Base-by-base conservation (phyloP, 78 protist species). In the slime mould (Dictyostelium discoideum) region DNA sequence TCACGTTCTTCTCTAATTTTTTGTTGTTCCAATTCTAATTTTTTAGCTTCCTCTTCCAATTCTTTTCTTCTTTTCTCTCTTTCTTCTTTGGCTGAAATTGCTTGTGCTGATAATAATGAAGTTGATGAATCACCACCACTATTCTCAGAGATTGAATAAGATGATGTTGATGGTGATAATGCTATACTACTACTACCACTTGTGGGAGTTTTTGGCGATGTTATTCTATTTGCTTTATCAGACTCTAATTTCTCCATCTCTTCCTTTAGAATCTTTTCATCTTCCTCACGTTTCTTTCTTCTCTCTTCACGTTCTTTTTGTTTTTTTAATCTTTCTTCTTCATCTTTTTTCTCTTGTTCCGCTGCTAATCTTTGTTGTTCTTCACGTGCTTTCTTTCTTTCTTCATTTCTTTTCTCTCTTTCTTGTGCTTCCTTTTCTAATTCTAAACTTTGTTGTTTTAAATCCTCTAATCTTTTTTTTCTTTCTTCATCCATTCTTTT, bases 271-370 rank as follows among this genome's bases (percentile, higher is more conserved):
- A 26, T 46, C 26, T 63, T 83, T 60, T 83, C 87, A 16, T 83
- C 87, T 18, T 83, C 87, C 37, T 83, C 87, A 57, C 87, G 72
- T 48, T 37, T n/a, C 6, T 37, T 48, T 32, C 67, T 54, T 67
- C 93, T 78, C 26, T 88, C 93, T 5, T 88, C 93, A 22, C 93
- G n/a, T 20, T 88, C 93, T 5, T 88, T 86, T 10, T 86, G n/a
- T 32, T 46, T 57, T 46, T 72, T 78, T 40, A 26, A 14, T 80
- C 93, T 40, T 29, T 88, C 93, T 39, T 88, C 93, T 20, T 88
- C 93, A 5, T 88, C 93, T 65, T 80, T 54, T 32, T 88, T 88
- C 81, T 88, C 93, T 67, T 80, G 79, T 67, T 88, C 93, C 5
- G 69, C 80, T 3, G 72, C 22, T 24, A 24, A 32, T 65, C 50